These are phyloP conservation scores for Oxytropis ochrocephala DNA, from an alignment of 306 rosid species.

Conservation along the genomic window DNA sequence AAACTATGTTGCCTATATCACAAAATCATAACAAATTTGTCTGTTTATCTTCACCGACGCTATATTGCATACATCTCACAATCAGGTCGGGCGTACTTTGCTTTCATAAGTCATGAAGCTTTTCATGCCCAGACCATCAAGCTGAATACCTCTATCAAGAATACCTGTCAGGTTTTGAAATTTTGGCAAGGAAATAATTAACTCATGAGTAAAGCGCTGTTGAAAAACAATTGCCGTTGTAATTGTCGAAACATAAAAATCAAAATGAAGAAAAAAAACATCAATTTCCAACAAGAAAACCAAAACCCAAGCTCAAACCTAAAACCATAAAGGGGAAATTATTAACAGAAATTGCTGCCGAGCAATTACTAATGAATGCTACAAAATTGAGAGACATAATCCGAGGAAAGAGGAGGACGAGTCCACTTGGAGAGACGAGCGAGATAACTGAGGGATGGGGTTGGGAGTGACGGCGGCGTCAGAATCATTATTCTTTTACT, in stretches of 20 bases:
- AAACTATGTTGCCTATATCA: too few relatives aligned
- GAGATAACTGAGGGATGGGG: too few relatives aligned
- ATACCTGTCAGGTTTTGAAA: conserved; percentile 55
- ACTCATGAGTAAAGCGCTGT: not conserved
- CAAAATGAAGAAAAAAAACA: not conserved
- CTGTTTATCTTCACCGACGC: too few relatives aligned
- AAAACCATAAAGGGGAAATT: conserved; percentile 19
- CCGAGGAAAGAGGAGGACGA: conserved; percentile 64
- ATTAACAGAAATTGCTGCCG: not conserved
- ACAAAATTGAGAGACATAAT: conserved; percentile 45
- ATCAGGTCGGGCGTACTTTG: too few relatives aligned
- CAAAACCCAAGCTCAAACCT: not conserved
- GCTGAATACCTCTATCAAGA: conserved; percentile 90
- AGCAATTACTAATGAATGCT: conserved; percentile 44
- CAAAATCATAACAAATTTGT: too few relatives aligned
- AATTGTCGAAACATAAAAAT: conserved; percentile 6
- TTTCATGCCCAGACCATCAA: conserved; percentile 87
- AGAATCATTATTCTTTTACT: too few relatives aligned
- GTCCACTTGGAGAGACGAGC: conserved; percentile 75
- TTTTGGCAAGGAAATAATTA: conserved; percentile 12
- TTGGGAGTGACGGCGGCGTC: too few relatives aligned
- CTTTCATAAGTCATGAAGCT: conserved; percentile 92
- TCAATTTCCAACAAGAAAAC: not conserved
- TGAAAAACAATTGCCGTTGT: not conserved
- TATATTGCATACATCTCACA: too few relatives aligned